phyloP scores from a whole-genome alignment of 257 asterid species.

The Primulina tabacum region DNA sequence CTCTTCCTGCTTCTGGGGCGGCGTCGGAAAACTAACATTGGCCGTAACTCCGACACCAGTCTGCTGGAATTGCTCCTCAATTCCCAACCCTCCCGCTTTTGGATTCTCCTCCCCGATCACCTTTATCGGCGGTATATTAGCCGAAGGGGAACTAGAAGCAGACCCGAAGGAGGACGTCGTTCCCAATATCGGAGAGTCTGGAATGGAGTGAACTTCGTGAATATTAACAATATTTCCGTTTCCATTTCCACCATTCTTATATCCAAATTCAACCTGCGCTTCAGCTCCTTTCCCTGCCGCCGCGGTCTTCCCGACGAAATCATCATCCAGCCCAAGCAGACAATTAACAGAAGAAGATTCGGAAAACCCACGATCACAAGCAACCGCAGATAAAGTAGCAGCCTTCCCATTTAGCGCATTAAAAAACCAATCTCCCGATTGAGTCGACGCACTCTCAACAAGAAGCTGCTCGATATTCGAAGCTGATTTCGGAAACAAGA shows the following conservation, averaged over 20 bases:
- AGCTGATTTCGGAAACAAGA: conserved; percentile 38
- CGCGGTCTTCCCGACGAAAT: conserved; percentile 18
- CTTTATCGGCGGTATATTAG: conserved; percentile 74
- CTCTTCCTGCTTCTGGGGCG: conserved; percentile 56
- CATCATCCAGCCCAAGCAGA: conserved; percentile 69
- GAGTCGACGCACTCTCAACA: conserved; percentile 48
- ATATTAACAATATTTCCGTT: neutral
- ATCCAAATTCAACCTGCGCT: neutral
- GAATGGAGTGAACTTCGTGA: neutral
- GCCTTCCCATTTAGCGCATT: conserved; percentile 69
- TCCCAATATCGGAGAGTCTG: neutral
- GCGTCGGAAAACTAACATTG: conserved; percentile 29
- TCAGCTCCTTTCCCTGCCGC: neutral
- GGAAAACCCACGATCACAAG: conserved; percentile 48
- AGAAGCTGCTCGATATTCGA: conserved; percentile 44
- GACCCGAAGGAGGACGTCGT: neutral
- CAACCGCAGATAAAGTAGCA: conserved; percentile 35
- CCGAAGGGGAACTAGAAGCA: conserved; percentile 52
- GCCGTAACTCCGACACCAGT: conserved; percentile 41
- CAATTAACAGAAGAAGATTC: conserved; percentile 78
- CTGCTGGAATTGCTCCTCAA: conserved; percentile 81
- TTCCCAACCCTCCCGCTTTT: conserved; percentile 45
- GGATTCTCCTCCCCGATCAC: conserved; percentile 69
- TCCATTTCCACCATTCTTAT: neutral
- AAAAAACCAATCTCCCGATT: conserved; percentile 87